A percentile compares a stretch with the other conserved stretches of the same genome.
These are phyloP conservation scores for Fragilariopsis cylindrus DNA, from an alignment of 108 stramenopile genomes.

Conservation along the genomic window DNA sequence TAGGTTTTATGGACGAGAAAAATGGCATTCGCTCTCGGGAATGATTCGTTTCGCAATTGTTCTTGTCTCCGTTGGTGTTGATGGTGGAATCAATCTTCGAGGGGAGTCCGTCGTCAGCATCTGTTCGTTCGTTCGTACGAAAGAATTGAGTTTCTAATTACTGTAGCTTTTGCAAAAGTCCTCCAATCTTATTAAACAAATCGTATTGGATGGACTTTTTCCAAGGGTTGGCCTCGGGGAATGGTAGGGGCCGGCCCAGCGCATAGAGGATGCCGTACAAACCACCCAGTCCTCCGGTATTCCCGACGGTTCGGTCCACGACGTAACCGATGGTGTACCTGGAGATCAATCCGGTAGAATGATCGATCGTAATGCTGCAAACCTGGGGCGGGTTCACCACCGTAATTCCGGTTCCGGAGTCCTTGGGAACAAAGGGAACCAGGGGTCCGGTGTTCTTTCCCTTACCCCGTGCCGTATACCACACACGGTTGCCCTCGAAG, in stretches of 20 bases:
- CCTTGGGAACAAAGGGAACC: conserved; percentile 45
- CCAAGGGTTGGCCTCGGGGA: conserved; percentile 73
- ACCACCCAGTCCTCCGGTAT: conserved; percentile 83
- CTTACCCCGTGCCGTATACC: conserved; percentile 53
- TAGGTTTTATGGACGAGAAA: too few relatives aligned
- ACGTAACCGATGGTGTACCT: conserved; percentile 68
- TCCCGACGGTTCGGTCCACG: conserved; percentile 68
- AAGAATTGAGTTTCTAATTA: neutral
- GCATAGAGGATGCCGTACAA: conserved; percentile 75
- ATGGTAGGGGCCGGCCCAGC: conserved; percentile 65
- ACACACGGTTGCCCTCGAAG: conserved; percentile 62
- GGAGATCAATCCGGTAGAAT: conserved; percentile 53
- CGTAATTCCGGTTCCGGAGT: neutral
- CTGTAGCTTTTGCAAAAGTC: conserved; percentile 3
- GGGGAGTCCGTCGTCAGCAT: too few relatives aligned
- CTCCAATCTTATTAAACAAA: conserved; percentile 18
- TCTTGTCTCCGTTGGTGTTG: too few relatives aligned
- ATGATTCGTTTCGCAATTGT: too few relatives aligned
- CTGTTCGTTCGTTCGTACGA: too few relatives aligned
- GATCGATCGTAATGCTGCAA: conserved; percentile 26
- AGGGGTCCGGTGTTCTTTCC: conserved; percentile 45
- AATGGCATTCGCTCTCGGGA: too few relatives aligned
- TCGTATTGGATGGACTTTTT: conserved; percentile 52
- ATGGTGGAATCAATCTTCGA: too few relatives aligned
- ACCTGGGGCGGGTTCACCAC: conserved; percentile 48